Base-by-base conservation (phyloP, 805 yeast species). In the Candida nanaspora region DNA sequence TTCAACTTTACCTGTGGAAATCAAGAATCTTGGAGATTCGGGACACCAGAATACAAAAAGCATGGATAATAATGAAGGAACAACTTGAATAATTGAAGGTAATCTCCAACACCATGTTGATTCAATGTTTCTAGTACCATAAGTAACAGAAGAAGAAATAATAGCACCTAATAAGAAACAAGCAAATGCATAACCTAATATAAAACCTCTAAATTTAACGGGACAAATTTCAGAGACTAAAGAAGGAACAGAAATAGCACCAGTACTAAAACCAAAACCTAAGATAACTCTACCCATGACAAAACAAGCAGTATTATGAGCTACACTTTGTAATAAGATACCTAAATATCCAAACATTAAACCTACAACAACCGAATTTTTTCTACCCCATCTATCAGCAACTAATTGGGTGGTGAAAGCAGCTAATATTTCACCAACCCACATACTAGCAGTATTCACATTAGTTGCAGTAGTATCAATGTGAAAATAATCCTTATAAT, bases 321-420 rank as follows among this genome's bases (percentile, higher is more conserved):
- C 57, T 9, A 58, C 50, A 29, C 58, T 51, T 41, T 61, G 66
- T 27, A 62, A 46, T 2, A 51, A 43, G 11, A 58, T 56, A 8
- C 67, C 69, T 10, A 54, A 40, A 13, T 49, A 18, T 25, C 46
- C 32, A 21, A 53, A 31, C 10, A 37, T 15, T 26, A 45, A 40
- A 32, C 59, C 55, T 16, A 46, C 18, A 9, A 42, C 25, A n/a
- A 59, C 45, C 20, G 48, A 39, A 2, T 38, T 41, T 25, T 33
- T 47, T 38, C 63, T 42, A 13, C 63, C 63, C 42, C 20, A 48
- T 21, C 38, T 29, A 33, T 45, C 48, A 6, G 39, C 62, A 15
- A 72, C 63, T 31, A 72, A 54, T 40, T 79, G 80, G 20, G 80
- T 57, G 31, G 69, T 49, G 18, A 77, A 69, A 42, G 85, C 85